These are phyloP conservation scores for Termitomyces sp. DNA, from an alignment of 768 basidiomycete genomes.

Conservation along the genomic window DNA sequence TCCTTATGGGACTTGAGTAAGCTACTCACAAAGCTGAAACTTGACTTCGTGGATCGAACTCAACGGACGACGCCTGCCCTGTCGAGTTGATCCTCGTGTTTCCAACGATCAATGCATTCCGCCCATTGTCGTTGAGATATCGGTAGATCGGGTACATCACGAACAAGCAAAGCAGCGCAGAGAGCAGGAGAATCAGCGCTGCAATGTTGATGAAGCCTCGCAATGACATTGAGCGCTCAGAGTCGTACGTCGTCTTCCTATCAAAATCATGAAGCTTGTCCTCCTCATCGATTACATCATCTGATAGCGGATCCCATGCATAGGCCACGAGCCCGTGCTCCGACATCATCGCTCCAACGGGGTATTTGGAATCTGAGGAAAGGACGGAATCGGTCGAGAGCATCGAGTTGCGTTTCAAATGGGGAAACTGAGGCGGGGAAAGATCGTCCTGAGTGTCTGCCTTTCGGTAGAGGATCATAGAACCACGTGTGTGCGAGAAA, in stretches of 20 bases:
- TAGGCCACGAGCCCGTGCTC: constrained; percentile 49
- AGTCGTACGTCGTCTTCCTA: constrained; percentile 18
- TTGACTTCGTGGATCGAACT: constrained; percentile 24
- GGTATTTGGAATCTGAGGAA: constrained; percentile 65
- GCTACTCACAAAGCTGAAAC: constrained; percentile 19
- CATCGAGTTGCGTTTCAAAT: constrained; percentile 23
- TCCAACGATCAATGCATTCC: constrained; percentile 39
- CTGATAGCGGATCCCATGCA: constrained; percentile 48
- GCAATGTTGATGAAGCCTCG: constrained; percentile 52
- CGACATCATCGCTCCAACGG: constrained; percentile 23
- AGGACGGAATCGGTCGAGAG: constrained; percentile 34
- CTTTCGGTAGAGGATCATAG: constrained; percentile 31
- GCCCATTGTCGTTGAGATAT: constrained; percentile 32
- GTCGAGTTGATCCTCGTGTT: constrained; percentile 61
- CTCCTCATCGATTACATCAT: constrained; percentile 44
- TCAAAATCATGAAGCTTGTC: constrained; percentile 56
- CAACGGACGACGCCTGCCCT: constrained; percentile 49
- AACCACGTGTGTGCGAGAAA: constrained; percentile 15
- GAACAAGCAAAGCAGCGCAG: constrained; percentile 60
- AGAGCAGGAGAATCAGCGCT: constrained; percentile 54
- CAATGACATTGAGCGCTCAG: constrained; percentile 16
- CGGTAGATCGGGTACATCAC: constrained; percentile 66
- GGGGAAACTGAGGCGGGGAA: constrained; percentile 26
- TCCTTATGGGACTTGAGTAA: not conserved
- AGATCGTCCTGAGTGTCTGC: constrained; percentile 23